phyloP scores from a whole-genome alignment of 2,329 filamentous ascomycete species.

The Zasmidium citrigriseum region DNA sequence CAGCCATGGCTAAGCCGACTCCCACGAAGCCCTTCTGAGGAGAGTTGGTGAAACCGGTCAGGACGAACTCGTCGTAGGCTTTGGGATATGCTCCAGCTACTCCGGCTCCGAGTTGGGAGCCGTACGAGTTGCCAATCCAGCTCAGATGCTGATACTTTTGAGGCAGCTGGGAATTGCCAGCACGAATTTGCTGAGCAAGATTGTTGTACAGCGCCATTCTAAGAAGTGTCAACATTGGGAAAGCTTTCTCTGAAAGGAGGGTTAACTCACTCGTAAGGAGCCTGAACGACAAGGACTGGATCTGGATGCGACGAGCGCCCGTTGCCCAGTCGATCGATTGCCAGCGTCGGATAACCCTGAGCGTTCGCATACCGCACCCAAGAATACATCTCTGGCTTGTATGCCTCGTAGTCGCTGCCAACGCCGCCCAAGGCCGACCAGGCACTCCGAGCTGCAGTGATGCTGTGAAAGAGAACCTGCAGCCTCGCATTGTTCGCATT shows the following conservation, averaged over 20 bases:
- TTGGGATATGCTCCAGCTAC: constrained; percentile 10
- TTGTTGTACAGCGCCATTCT: constrained; percentile 14
- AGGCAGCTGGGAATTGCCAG: constrained; percentile 1
- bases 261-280: constrained; percentile 11
- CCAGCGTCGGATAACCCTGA: constrained; percentile 12
- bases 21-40: constrained; percentile 15
- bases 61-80: constrained; percentile 16
- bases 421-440: constrained; percentile 16
- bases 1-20: constrained; percentile 6
- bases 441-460: constrained; percentile 15
- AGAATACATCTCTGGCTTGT: constrained; percentile 14
- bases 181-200: constrained; percentile 10
- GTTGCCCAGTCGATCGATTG: constrained; percentile 15
- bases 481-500: constrained; percentile 4
- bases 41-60: constrained; percentile 19
- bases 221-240: not conserved
- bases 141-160: constrained; percentile 8
- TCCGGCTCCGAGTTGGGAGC: constrained; percentile 10
- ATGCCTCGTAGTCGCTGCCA: constrained; percentile 1
- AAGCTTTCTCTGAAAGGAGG: not conserved
- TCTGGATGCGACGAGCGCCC: constrained; percentile 17
- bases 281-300: constrained; percentile 11
- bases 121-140: constrained; percentile 16
- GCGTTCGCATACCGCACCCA: constrained; percentile 15
- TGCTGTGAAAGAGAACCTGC: constrained; percentile 12